Percentiles rank a stretch among this genome's conserved stretches.
These are phyloP conservation scores for Dactylellina drechsleri DNA, from an alignment of 2,329 filamentous ascomycete species.

Conservation along the genomic window DNA sequence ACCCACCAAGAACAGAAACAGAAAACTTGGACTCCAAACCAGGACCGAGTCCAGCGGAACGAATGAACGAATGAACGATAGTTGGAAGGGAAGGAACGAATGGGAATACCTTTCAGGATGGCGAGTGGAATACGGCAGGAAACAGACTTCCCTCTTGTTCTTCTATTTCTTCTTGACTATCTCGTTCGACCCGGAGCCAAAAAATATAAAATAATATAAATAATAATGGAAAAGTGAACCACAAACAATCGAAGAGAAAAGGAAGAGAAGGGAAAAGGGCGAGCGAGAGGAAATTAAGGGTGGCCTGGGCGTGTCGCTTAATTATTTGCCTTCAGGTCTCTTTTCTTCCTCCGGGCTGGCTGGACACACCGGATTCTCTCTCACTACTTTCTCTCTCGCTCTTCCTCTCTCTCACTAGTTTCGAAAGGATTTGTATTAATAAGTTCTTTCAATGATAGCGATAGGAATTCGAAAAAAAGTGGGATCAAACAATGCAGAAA, in stretches of 20 bases:
- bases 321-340: conserved; percentile 40
- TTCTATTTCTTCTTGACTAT: conserved; percentile 3
- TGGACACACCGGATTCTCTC: conserved; percentile 53
- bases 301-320: conserved; percentile 54
- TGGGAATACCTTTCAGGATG: conserved; percentile 10
- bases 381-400: conserved; percentile 22
- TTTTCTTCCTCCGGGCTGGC: conserved; percentile 40
- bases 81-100: not conserved
- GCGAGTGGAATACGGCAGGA: conserved; percentile 17
- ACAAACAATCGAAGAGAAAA: conserved; percentile 12
- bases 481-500: conserved; percentile 13
- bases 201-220: not conserved
- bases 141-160: not conserved
- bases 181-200: conserved; percentile 7
- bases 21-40: not conserved
- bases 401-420: conserved; percentile 5
- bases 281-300: conserved; percentile 53
- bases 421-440: conserved; percentile 4
- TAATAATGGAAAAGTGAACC: not conserved
- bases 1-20: conserved; percentile 2
- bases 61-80: not conserved
- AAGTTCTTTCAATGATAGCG: not conserved
- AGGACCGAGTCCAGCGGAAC: not conserved
- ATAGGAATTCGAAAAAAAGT: conserved; percentile 6
- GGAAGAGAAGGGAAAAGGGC: conserved; percentile 2